These are phyloP conservation scores for Cladorrhinum sp. DNA, from an alignment of 2,329 filamentous ascomycete species.

Conservation along the genomic window DNA sequence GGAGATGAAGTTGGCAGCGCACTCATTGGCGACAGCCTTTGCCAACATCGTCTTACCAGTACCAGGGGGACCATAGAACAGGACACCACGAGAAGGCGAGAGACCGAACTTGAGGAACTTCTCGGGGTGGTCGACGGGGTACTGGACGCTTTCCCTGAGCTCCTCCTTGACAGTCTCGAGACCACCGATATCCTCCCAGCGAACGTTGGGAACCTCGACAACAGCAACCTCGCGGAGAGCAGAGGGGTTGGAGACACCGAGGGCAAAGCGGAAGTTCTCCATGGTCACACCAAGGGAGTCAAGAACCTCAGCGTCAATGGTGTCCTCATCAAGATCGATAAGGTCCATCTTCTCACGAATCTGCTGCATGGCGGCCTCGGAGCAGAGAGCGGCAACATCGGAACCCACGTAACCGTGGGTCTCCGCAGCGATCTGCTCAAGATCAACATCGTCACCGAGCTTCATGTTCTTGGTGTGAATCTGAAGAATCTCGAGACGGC, in stretches of 20 bases:
- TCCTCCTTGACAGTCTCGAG: slow-evolving; percentile 98
- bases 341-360: slow-evolving; percentile 99
- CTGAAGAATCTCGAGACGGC: slow-evolving; percentile 96
- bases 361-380: slow-evolving; percentile 99
- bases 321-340: slow-evolving; percentile 97
- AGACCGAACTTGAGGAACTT: slow-evolving; percentile 99
- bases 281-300: slow-evolving; percentile 98
- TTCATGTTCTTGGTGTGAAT: slow-evolving; percentile 99
- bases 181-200: slow-evolving; percentile 99
- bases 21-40: slow-evolving; percentile 99
- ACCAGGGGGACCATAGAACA: slow-evolving; percentile 98
- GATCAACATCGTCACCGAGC: slow-evolving; percentile 90
- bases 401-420: slow-evolving; percentile 99
- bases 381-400: slow-evolving; percentile 96
- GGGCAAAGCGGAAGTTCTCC: slow-evolving; percentile 99
- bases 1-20: slow-evolving; percentile 98
- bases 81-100: slow-evolving; percentile 93
- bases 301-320: slow-evolving; percentile 96
- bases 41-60: slow-evolving; percentile 99
- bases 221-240: slow-evolving; percentile 98
- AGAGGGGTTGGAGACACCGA: slow-evolving; percentile 97
- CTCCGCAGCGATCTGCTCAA: slow-evolving; percentile 94
- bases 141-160: slow-evolving; percentile 97
- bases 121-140: slow-evolving; percentile 98
- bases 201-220: slow-evolving; percentile 97